Evolutionary conservation across 345 rosid genomes (phyloP).

Genomic region (Psidium guajava): DNA sequence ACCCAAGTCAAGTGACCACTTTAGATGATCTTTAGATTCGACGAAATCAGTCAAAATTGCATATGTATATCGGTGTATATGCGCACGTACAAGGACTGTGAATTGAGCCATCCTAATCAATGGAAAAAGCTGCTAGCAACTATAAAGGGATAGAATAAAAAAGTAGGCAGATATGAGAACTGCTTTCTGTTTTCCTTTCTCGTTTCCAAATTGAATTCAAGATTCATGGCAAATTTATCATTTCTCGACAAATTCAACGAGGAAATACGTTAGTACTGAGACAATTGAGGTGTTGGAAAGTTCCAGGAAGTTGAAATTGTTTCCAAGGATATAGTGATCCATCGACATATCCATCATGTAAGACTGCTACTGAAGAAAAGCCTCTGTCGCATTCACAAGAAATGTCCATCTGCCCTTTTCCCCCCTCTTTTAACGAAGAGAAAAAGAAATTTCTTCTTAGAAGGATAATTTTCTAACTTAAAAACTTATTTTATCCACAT

Average conservation of each 20-base stretch:
- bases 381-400: background rate
- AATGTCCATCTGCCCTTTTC: background rate
- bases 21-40: background rate
- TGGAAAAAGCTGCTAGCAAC: background rate
- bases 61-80: no score
- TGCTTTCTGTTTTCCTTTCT: background rate
- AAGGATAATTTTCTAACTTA: background rate
- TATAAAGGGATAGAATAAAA: background rate
- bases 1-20: background rate
- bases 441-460: background rate
- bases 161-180: no score
- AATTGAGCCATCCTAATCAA: background rate
- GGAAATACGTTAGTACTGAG: background rate
- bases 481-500: background rate
- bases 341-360: background rate
- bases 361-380: background rate
- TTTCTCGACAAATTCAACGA: background rate
- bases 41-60: background rate
- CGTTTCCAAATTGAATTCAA: background rate
- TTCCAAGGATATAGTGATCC: background rate
- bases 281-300: background rate
- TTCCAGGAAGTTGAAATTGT: background rate
- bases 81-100: background rate
- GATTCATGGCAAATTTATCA: background rate
- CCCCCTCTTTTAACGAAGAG: background rate